phyloP scores from a whole-genome alignment of 2,329 filamentous ascomycete genomes.

The Aspergillus alliaceus region DNA sequence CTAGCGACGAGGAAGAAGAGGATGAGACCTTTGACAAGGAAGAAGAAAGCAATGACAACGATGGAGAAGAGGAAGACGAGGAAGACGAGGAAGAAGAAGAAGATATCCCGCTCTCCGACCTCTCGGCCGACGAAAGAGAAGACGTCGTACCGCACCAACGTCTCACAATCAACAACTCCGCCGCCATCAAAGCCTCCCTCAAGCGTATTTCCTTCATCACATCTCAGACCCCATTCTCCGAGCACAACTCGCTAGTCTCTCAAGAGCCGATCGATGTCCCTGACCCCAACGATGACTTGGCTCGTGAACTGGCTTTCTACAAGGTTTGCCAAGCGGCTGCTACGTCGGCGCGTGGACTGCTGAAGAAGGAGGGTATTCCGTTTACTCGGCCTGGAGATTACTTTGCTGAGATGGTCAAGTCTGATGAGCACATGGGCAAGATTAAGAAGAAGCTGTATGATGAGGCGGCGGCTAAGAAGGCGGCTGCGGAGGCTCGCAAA shows the following conservation, averaged over 20 bases:
- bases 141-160: constrained; percentile 88
- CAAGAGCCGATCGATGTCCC: constrained; percentile 68
- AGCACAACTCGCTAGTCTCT: constrained; percentile 76
- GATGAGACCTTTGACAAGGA: constrained; percentile 32
- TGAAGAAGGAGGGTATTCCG: constrained; percentile 78
- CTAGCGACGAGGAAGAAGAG: constrained; percentile 22
- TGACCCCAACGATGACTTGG: constrained; percentile 87
- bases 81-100: constrained; percentile 76
- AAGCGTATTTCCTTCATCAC: constrained; percentile 62
- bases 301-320: constrained; percentile 91
- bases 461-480: constrained; percentile 89
- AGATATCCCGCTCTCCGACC: constrained; percentile 85
- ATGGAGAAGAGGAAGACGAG: constrained; percentile 51
- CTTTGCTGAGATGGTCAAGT: constrained; percentile 99
- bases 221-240: constrained; percentile 72
- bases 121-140: constrained; percentile 76
- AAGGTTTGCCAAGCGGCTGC: constrained; percentile 81
- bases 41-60: constrained; percentile 33
- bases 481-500: constrained; percentile 84
- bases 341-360: constrained; percentile 66
- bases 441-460: constrained; percentile 92
- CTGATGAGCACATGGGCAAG: constrained; percentile 96
- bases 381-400: constrained; percentile 92
- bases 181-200: constrained; percentile 76
- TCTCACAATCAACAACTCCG: constrained; percentile 95